Percentiles rank a stretch among this genome's conserved stretches.
These are phyloP conservation scores for Acrocalymma vagum DNA, from an alignment of 2,329 filamentous ascomycete species.

Conservation along the genomic window DNA sequence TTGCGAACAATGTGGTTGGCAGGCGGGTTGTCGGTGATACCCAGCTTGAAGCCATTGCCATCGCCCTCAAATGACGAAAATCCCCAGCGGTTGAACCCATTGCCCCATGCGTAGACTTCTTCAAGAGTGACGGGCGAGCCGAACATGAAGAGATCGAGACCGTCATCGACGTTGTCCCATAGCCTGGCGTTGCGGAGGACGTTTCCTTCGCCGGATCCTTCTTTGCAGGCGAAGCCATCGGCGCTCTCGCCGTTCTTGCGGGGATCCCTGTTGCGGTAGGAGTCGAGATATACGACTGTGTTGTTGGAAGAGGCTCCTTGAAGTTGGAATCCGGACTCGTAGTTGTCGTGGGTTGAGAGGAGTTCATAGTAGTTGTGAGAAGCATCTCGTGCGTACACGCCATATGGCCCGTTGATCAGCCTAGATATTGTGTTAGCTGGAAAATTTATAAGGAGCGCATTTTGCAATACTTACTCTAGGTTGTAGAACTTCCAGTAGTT, in stretches of 20 bases:
- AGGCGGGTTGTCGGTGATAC: constrained; percentile 44
- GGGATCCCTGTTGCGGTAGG: constrained; percentile 42
- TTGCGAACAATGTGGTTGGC: constrained; percentile 57
- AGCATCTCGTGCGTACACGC: constrained; percentile 44
- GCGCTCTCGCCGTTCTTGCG: constrained; percentile 62
- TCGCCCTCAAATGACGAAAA: constrained; percentile 56
- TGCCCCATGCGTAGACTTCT: constrained; percentile 57
- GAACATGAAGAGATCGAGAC: constrained; percentile 56
- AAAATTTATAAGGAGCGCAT: neutral
- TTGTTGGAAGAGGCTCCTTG: constrained; percentile 40
- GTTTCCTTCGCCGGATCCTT: constrained; percentile 57
- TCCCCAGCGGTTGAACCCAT: constrained; percentile 57
- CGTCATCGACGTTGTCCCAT: constrained; percentile 62
- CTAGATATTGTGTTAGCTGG: neutral
- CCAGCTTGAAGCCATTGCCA: constrained; percentile 60
- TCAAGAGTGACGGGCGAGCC: constrained; percentile 53
- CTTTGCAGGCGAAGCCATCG: constrained; percentile 60
- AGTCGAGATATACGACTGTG: constrained; percentile 30
- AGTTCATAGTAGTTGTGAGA: constrained; percentile 49
- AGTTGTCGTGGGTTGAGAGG: constrained; percentile 49
- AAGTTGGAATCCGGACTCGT: constrained; percentile 50
- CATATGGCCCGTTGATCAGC: constrained; percentile 48
- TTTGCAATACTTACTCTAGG: constrained; percentile 26
- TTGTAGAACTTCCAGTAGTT: constrained; percentile 59
- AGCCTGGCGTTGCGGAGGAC: constrained; percentile 55